These are phyloP conservation scores for Aspergillus alliaceus DNA, from an alignment of 2,329 filamentous ascomycete species.

Conservation along the genomic window DNA sequence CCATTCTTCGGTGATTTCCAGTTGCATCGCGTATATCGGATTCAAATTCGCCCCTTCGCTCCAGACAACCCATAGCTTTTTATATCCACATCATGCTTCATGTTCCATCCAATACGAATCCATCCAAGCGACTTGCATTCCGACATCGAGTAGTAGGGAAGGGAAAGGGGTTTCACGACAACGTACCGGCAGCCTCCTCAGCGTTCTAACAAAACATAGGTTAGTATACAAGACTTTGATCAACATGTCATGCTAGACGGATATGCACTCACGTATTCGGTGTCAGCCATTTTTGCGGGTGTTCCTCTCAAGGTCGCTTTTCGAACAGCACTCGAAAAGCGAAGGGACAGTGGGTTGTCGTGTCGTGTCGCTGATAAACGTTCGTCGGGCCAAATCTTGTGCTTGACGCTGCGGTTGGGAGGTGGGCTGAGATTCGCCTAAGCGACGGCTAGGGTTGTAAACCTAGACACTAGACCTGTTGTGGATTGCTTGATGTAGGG, in stretches of 20 bases:
- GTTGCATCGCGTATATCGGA: background rate
- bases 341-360: conserved; percentile 42
- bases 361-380: conserved; percentile 38
- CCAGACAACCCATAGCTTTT: conserved; percentile 12
- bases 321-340: conserved; percentile 48
- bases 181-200: conserved; percentile 85
- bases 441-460: conserved; percentile 43
- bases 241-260: background rate
- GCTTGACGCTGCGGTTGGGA: conserved; percentile 29
- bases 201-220: conserved; percentile 66
- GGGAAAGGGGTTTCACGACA: conserved; percentile 20
- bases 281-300: conserved; percentile 78
- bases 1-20: conserved; percentile 11
- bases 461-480: conserved; percentile 38
- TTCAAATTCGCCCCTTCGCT: background rate
- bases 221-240: conserved; percentile 34
- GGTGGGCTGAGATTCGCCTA: conserved; percentile 44
- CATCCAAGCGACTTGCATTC: background rate
- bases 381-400: conserved; percentile 27
- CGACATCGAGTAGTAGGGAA: conserved; percentile 10
- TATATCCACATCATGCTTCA: conserved; percentile 10
- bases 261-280: conserved; percentile 72
- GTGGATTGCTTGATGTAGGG: conserved; percentile 15
- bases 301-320: conserved; percentile 46
- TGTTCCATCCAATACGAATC: conserved; percentile 6